These are phyloP conservation scores for Xylaria bambusicola DNA, from an alignment of 495 filamentous ascomycete genomes.

Conservation along the genomic window DNA sequence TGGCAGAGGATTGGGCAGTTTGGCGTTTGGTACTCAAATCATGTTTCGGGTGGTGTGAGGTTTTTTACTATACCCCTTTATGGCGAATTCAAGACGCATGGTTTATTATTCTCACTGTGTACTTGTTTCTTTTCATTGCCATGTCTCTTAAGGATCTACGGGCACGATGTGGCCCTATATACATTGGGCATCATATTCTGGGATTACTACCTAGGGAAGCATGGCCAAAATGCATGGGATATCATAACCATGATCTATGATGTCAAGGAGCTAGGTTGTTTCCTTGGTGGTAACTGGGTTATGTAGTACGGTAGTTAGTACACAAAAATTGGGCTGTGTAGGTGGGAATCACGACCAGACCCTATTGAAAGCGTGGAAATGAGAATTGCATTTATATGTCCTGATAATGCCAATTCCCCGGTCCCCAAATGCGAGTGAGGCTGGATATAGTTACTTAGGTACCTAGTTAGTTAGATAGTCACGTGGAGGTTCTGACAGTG, in stretches of 20 bases:
- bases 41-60: slow-evolving; percentile 1
- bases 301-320: neutral
- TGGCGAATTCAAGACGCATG: slow-evolving; percentile 3
- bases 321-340: too few relatives aligned
- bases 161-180: neutral
- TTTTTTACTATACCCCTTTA: slow-evolving; percentile 17
- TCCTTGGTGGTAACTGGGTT: neutral
- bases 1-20: neutral
- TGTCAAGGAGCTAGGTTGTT: neutral
- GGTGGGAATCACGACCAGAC: too few relatives aligned
- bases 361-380: too few relatives aligned
- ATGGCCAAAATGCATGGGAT: neutral
- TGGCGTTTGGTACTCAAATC: slow-evolving; percentile 9
- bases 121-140: neutral
- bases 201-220: neutral
- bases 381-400: too few relatives aligned
- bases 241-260: neutral
- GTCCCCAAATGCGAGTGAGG: too few relatives aligned
- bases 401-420: too few relatives aligned
- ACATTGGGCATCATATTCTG: neutral
- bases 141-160: neutral
- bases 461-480: too few relatives aligned
- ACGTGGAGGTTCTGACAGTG: too few relatives aligned
- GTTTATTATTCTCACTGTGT: neutral
- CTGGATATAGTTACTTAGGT: too few relatives aligned